phyloP scores from a whole-genome alignment of 805 yeast genomes.

The Spathaspora hagerdaliae region DNA sequence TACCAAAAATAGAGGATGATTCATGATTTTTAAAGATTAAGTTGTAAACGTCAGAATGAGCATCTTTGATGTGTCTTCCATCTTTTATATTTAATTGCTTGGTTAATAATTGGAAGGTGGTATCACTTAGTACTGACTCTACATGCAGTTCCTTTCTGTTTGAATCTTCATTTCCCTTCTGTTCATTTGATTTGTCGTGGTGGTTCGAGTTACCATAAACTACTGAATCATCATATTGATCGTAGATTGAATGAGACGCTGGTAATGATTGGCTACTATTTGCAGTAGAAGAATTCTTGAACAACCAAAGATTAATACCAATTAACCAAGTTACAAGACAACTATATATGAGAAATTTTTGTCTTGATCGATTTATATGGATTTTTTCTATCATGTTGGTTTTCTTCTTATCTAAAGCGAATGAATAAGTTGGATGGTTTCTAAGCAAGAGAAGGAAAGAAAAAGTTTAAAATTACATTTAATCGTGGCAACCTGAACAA shows the following conservation, averaged over 20 bases:
- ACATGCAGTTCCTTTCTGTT: not conserved
- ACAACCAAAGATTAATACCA: constrained; percentile 14
- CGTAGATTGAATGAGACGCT: constrained; percentile 9
- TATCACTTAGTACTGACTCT: not conserved
- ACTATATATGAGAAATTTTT: constrained; percentile 10
- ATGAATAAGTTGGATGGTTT: not conserved
- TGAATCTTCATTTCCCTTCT: not conserved
- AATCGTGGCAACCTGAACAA: too few species aligned
- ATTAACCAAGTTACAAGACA: constrained; percentile 13
- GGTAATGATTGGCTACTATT: not conserved
- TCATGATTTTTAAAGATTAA: constrained; percentile 17
- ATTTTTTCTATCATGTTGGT: constrained; percentile 6
- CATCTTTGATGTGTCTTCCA: constrained; percentile 12
- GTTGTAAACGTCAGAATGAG: constrained; percentile 20
- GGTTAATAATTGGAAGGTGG: constrained; percentile 9
- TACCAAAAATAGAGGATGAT: constrained; percentile 15
- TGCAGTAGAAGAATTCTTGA: constrained; percentile 5
- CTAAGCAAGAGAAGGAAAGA: not conserved
- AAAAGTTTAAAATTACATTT: not conserved
- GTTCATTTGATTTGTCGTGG: not conserved
- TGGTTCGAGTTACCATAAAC: not conserved
- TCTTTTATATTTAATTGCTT: constrained; percentile 15
- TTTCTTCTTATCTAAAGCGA: not conserved
- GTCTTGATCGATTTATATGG: constrained; percentile 8
- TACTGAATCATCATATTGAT: constrained; percentile 5